Base-by-base conservation (phyloP, 805 yeast genomes). In the Phaffomyces antillensis region DNA sequence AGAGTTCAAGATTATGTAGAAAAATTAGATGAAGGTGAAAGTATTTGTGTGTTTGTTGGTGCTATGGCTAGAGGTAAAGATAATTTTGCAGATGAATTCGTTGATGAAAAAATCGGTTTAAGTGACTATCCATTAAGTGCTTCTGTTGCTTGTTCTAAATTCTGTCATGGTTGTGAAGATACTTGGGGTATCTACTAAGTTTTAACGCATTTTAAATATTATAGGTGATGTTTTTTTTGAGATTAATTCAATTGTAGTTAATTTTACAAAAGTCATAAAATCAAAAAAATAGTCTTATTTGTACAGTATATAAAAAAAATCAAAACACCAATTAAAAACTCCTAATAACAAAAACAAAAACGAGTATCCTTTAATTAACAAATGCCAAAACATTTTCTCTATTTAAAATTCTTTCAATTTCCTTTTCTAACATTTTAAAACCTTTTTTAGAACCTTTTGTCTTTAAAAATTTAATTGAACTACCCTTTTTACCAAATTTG, bases 11-110 rank as follows among this genome's bases (percentile, higher is more conserved):
- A 90, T 60, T 90, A 87, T 62, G 90, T 90, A 35, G 65, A 64
- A 16, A 83, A 83, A 47, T 70, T 93, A 55, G 96, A 81, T 55
- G 81, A 79, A 3, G 95, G 87, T 60, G 96, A 93, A 70, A 86
- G 96, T 61, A 82, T 93, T 55, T 93, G 99, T 74, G 97, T 93
- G 25, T 93, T 93, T 66, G 97, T 93, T 39, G 99, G 99, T 62
- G 96, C 99, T 39, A 93, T 93, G 96, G 99, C 99, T 18, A 82
- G 97, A 65, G 99, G 99, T 60, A 85, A 84, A 63, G 99, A 93
- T 67, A 89, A 81, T 56, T 93, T 93, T 66, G 99, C 99, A 23
- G 99, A 93, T 65, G 98, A 90, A 65, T 91, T 66, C 60, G 96
- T 91, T 37, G 98, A 93, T 64, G 98, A 93, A 66, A 93, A 91